Percentiles rank a stretch among this genome's conserved stretches.
These are phyloP conservation scores for Arabidopsis lyrata DNA, from an alignment of 441 rosid genomes.

Conservation along the genomic window DNA sequence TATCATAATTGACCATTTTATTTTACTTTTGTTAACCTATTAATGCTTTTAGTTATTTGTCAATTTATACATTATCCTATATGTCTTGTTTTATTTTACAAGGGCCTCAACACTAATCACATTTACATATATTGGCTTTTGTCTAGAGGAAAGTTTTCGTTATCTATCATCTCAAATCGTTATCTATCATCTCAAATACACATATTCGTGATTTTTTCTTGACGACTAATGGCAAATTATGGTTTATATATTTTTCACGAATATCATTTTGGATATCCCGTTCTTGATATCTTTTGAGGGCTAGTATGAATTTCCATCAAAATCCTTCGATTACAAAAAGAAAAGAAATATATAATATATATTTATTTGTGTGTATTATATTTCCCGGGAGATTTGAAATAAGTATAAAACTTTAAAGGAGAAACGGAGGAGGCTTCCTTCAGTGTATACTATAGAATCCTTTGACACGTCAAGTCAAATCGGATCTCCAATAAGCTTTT, in stretches of 20 bases:
- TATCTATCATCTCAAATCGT: not conserved
- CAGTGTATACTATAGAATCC: constrained; percentile 17
- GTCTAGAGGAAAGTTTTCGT: not conserved
- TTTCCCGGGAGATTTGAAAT: constrained; percentile 17
- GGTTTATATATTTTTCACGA: not conserved
- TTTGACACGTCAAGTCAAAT: constrained; percentile 41
- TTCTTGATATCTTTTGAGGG: not conserved
- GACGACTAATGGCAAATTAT: not conserved
- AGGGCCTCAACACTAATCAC: not conserved
- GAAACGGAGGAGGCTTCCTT: constrained; percentile 38
- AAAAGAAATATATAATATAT: not conserved
- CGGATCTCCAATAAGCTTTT: constrained; percentile 39
- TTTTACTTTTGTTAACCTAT: not conserved
- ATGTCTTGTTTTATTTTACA: not conserved
- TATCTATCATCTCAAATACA: not conserved
- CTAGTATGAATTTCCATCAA: not conserved
- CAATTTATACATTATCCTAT: not conserved
- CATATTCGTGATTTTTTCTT: not conserved
- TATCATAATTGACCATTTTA: constrained; percentile 39
- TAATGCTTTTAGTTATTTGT: constrained; percentile 20
- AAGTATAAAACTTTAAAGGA: constrained; percentile 13
- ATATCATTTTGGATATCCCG: not conserved
- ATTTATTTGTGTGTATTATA: not conserved
- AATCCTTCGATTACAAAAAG: not conserved
- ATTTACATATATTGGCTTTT: not conserved